Base-by-base conservation (phyloP, 2,329 filamentous ascomycete species). In the Fusarium annulatum region DNA sequence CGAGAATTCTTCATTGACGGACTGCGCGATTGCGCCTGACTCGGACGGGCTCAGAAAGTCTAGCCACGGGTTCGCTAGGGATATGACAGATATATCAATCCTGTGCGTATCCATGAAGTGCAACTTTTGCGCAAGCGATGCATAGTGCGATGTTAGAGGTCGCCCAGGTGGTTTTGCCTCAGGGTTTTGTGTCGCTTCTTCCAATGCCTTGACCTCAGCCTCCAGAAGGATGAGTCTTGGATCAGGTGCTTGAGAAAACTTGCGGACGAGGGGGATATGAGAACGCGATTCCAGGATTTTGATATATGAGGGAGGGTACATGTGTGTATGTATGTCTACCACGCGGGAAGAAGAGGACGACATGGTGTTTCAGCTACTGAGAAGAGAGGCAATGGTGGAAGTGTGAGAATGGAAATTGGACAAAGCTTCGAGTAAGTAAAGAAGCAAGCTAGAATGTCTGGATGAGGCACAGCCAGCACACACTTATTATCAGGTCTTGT, bases 61-160 rank as follows among this genome's bases (percentile, higher is more conserved):
- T 5, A 98, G 88, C 95, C 95, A 98, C 0, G 95, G 95, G 79
- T 98, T 98, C 19, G 95, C 95, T 28, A 97, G 90, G 2, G 94
- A 96, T 71, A 98, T 90, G 57, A 97, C 93, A 2, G 93, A 96
- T 72, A 92, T 90, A 81, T 93, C 89, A 80, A 98, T 97, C 60
- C 85, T 85, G 83, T 98, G 95, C 21, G 87, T 89, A 80, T 94
- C 88, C 95, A 98, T 98, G 84, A 98, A 97, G 55, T 90, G 87
- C 19, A 97, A 87, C 79, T 97, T 98, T 76, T 94, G 88, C 21
- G 86, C 84, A 65, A 97, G 91, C 49, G 94, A 93, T 71, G 92
- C 94, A 86, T 96, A 98, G 77, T 95, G 93, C 2, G 90, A 86
- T 28, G 94, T 96, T 48, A 98, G 90, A 7, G 95, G 95, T 7